Percentiles rank a stretch among this genome's conserved stretches.
phyloP scores from a whole-genome alignment of 192 early-diverging fungal species.

The Coemansia sp. region DNA sequence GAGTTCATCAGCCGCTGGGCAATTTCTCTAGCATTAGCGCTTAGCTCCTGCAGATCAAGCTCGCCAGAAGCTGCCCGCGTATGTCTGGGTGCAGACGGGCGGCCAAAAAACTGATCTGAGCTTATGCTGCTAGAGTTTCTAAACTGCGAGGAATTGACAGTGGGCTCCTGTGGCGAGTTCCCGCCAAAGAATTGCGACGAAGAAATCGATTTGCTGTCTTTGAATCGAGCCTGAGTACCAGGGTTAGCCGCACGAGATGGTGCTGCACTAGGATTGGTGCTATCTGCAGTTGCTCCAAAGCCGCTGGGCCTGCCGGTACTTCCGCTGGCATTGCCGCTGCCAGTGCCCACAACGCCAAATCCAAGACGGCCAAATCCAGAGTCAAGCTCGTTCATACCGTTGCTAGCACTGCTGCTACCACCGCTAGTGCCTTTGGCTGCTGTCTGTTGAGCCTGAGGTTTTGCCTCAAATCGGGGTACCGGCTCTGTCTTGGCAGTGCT shows the following conservation, averaged over 20 bases:
- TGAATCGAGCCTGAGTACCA: constrained; percentile 2
- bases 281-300: constrained; percentile 53
- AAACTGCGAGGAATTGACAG: constrained; percentile 57
- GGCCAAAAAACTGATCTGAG: constrained; percentile 89
- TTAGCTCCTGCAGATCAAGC: constrained; percentile 54
- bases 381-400: constrained; percentile 57
- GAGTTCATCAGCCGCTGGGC: constrained; percentile 56
- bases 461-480: background rate
- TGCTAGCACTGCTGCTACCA: background rate
- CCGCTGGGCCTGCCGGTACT: constrained; percentile 35
- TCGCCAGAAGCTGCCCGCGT: constrained; percentile 80
- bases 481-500: background rate
- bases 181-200: constrained; percentile 24
- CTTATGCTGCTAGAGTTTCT: constrained; percentile 83
- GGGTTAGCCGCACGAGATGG: background rate
- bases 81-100: constrained; percentile 59
- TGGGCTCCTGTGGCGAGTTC: constrained; percentile 17
- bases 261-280: background rate
- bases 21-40: constrained; percentile 52
- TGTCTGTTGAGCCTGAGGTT: background rate
- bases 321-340: constrained; percentile 4
- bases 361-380: constrained; percentile 70
- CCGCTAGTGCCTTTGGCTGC: background rate
- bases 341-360: constrained; percentile 51
- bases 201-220: constrained; percentile 31